Evolutionary conservation across 2,329 filamentous ascomycete species (phyloP), one percentile per base, ranked within the genome.

Genomic region (Penicillium corylophilum): DNA sequence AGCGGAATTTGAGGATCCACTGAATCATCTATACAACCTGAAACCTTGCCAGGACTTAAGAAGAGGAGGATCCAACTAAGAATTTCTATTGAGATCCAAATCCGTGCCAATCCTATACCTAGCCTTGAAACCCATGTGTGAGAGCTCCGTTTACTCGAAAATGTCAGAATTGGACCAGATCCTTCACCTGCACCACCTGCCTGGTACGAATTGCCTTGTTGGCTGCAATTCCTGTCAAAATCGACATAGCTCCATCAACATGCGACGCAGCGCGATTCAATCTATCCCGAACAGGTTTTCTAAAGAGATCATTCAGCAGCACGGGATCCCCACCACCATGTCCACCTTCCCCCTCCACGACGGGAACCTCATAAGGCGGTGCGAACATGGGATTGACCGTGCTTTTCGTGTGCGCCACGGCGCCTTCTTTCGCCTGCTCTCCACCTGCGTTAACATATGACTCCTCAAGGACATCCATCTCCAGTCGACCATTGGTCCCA

Each of bases 381-480:
- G 80, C 77, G 50, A 85, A 83, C 35, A 84, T 56, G 10, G 77
- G 79, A 47, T 81, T 68, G 23, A 86, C 60, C 5, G 78, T 44
- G 12, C 66, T 59, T 15, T 57, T 61, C 3, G 54, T 57, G 20
- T 56, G 57, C 13, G 65, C 64, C 35, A 65, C 48, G 1, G 64
- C 64, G 1, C 63, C 64, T 49, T 66, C 64, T 28, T 64, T 47
- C 0, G 77, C 74, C 63, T 84, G 82, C 26, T 83, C 80, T 0
- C 82, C 82, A 0, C 82, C 82, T 1, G 81, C 79, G 35, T 57
- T 57, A 44, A 57, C 55, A 63, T 83, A 84, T 35, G 82, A 79
- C 57, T 85, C 85, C 66, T 86, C 83, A 0, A 85, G 80, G 0
- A 86, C 80, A 60, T 85, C 81, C 50, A 84, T 73, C 67, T 86